Evolutionary conservation across 1,139 yeast species (phyloP).

Genomic region (Candida anutae): DNA sequence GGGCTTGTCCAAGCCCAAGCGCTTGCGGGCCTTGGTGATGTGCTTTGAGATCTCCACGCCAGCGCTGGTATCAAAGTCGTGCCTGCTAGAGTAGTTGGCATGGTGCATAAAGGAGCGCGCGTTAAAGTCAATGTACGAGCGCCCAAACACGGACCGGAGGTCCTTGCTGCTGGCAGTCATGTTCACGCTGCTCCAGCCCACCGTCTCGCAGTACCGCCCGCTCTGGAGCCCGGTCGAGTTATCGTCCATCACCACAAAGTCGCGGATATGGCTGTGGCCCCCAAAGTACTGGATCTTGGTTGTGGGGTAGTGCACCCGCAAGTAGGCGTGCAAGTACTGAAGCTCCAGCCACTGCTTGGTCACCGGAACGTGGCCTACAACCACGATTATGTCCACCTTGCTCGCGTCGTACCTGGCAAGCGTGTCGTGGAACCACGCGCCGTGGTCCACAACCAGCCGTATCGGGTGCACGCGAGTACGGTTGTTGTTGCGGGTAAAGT

Average conservation of each 20-base stretch:
- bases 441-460: slow-evolving; percentile 42
- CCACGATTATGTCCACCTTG: slow-evolving; percentile 56
- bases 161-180: slow-evolving; percentile 6
- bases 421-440: slow-evolving; percentile 54
- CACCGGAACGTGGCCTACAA: slow-evolving; percentile 81
- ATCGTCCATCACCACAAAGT: slow-evolving; percentile 62
- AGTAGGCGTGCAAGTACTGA: slow-evolving; percentile 38
- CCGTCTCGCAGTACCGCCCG: slow-evolving; percentile 88
- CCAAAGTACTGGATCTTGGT: slow-evolving; percentile 80
- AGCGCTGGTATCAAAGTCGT: slow-evolving; percentile 35
- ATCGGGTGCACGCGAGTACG: slow-evolving; percentile 63
- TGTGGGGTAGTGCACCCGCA: slow-evolving; percentile 54
- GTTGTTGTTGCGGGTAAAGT: slow-evolving; percentile 56
- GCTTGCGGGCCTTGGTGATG: slow-evolving; percentile 38
- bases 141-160: slow-evolving; percentile 25
- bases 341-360: slow-evolving; percentile 50
- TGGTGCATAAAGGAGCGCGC: slow-evolving; percentile 62
- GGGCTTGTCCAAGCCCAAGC: slow-evolving; percentile 46
- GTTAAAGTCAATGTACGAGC: slow-evolving; percentile 80
- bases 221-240: slow-evolving; percentile 74
- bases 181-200: slow-evolving; percentile 74
- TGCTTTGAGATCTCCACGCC: slow-evolving; percentile 45
- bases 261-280: slow-evolving; percentile 92
- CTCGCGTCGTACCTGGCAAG: slow-evolving; percentile 29
- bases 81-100: slow-evolving; percentile 20